phyloP scores from a whole-genome alignment of 1,284 basidiomycete species.

The Rhodotorula sp. region DNA sequence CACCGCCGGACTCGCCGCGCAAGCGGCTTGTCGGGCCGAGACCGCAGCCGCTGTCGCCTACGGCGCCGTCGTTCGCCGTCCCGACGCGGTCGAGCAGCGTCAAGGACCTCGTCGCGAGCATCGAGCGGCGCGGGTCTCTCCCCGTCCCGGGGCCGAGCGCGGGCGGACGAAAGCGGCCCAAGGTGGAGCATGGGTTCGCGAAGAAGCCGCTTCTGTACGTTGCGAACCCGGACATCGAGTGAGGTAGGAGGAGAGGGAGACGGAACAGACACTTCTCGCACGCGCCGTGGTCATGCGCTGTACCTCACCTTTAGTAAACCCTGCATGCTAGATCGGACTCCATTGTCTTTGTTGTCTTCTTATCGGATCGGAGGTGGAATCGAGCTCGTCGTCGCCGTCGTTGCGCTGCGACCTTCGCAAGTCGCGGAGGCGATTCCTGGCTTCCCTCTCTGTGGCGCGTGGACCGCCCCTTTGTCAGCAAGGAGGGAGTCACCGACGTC shows the following conservation, averaged over 20 bases:
- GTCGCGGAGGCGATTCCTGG: too few relatives aligned
- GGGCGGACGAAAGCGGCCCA: background rate
- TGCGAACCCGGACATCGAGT: constrained; percentile 26
- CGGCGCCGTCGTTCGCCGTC: background rate
- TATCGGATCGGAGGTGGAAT: too few relatives aligned
- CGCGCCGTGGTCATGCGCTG: background rate
- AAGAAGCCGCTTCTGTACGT: constrained; percentile 35
- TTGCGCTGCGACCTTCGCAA: too few relatives aligned
- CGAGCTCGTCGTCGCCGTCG: too few relatives aligned
- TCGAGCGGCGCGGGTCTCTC: constrained; percentile 12
- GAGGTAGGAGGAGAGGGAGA: too few relatives aligned
- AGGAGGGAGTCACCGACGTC: too few relatives aligned
- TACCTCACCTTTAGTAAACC: background rate
- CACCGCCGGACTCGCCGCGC: constrained; percentile 16
- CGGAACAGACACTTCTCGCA: constrained; percentile 10
- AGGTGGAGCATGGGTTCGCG: constrained; percentile 30
- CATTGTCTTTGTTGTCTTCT: too few relatives aligned
- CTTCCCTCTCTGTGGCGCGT: too few relatives aligned
- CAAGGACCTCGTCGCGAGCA: constrained; percentile 30
- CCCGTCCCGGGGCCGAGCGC: background rate
- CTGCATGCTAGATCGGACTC: background rate
- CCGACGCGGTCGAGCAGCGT: constrained; percentile 25
- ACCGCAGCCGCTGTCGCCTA: constrained; percentile 6
- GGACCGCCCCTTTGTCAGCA: too few relatives aligned
- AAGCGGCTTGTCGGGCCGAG: constrained; percentile 24